Evolutionary conservation across 2,329 filamentous ascomycete species (phyloP).

Genomic region (Blumeria graminis): DNA sequence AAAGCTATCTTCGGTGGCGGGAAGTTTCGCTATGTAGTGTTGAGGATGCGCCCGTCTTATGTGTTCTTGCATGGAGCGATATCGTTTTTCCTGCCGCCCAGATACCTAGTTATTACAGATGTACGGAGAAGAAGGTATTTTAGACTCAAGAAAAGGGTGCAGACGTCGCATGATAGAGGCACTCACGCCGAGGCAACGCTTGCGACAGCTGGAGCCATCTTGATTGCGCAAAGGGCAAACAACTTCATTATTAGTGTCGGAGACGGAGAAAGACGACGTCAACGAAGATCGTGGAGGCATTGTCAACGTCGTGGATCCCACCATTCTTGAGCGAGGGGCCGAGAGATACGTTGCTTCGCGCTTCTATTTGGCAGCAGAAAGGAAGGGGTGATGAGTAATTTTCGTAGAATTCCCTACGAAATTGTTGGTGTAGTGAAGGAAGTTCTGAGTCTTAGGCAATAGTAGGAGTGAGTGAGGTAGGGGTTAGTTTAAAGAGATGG

Average conservation of each 20-base stretch:
- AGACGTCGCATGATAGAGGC: slow-evolving; percentile 13
- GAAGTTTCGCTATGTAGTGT: slow-evolving; percentile 92
- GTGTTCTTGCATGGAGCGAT: slow-evolving; percentile 98
- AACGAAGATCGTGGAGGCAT: slow-evolving; percentile 80
- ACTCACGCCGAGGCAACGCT: slow-evolving; percentile 95
- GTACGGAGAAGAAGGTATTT: slow-evolving; percentile 11
- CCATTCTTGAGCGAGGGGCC: slow-evolving; percentile 20
- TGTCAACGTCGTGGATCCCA: slow-evolving; percentile 25
- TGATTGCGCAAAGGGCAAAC: slow-evolving; percentile 89
- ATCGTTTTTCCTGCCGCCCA: slow-evolving; percentile 57
- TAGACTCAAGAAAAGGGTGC: slow-evolving; percentile 7
- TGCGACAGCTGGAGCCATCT: slow-evolving; percentile 89
- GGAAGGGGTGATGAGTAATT: neutral
- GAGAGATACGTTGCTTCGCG: slow-evolving; percentile 4
- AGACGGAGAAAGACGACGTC: slow-evolving; percentile 76
- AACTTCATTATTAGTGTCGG: slow-evolving; percentile 84
- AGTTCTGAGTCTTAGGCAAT: neutral
- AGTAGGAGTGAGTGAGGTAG: neutral
- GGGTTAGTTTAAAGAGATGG: neutral
- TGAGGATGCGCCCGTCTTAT: slow-evolving; percentile 92
- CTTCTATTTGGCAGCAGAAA: neutral
- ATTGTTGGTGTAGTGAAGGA: neutral
- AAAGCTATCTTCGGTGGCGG: slow-evolving; percentile 95
- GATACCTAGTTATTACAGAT: slow-evolving; percentile 15
- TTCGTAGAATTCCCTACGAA: neutral